phyloP scores from a whole-genome alignment of 2,329 filamentous ascomycete genomes.

The Aspergillus caelatus region DNA sequence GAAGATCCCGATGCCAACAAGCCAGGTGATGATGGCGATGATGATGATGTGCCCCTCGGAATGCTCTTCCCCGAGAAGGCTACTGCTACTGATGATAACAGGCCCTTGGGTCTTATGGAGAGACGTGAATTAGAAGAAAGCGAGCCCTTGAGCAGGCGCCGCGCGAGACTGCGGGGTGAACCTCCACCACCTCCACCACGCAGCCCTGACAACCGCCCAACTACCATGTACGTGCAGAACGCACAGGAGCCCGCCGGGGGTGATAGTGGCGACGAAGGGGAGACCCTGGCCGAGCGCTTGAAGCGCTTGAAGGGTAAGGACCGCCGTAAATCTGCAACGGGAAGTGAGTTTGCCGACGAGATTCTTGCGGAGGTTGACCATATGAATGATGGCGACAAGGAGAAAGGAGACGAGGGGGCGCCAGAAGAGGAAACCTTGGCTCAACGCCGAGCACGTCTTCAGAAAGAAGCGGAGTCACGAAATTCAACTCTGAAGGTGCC shows the following conservation, averaged over 20 bases:
- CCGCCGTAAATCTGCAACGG: conserved; percentile 32
- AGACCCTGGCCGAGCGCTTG: conserved; percentile 50
- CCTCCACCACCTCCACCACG: conserved; percentile 39
- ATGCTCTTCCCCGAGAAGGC: conserved; percentile 67
- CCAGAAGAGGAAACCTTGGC: conserved; percentile 50
- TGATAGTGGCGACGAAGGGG: conserved; percentile 42
- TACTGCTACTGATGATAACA: conserved; percentile 32
- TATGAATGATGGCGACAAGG: conserved; percentile 24
- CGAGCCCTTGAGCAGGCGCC: conserved; percentile 78
- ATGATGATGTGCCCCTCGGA: conserved; percentile 86
- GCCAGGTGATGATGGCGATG: conserved; percentile 64
- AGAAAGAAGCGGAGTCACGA: conserved; percentile 40
- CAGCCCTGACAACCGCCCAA: conserved; percentile 34
- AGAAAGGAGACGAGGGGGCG: conserved; percentile 23
- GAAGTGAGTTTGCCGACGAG: conserved; percentile 48
- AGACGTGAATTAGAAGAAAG: conserved; percentile 86
- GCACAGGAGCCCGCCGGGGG: conserved; percentile 28
- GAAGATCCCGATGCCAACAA: conserved; percentile 58
- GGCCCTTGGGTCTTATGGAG: conserved; percentile 57
- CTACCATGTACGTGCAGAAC: conserved; percentile 37
- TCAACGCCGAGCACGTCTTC: conserved; percentile 49
- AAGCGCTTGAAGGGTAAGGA: conserved; percentile 43
- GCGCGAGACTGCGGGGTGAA: conserved; percentile 72
- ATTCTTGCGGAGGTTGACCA: conserved; percentile 46
- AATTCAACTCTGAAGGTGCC: conserved; percentile 28